Base-by-base conservation (phyloP, 2,329 filamentous ascomycete genomes). In the Cladophialophora carrionii region DNA sequence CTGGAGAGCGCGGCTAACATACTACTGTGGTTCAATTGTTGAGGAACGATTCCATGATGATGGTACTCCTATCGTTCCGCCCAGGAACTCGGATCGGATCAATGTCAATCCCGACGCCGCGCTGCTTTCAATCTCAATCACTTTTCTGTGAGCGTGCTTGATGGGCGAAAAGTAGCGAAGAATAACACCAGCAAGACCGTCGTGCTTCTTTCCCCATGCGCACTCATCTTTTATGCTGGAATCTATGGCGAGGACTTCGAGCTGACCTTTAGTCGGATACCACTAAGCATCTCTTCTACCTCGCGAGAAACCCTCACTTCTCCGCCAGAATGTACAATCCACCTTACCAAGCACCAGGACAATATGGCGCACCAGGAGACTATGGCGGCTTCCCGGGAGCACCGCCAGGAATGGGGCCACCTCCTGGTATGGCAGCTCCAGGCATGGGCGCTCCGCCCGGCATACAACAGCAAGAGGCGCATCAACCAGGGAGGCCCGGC, bases 361-460 rank as follows among this genome's bases (percentile, higher is more conserved):
- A 86, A 56, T 96, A 92, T 81, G 90, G 89, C 73, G 84, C 86
- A 64, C 89, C 90, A 74, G 90, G 90, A 59, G 85, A 87, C 71
- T 96, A 89, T 80, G 86, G 86, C 71, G 83, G 83, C 62, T 92
- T 90, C 73, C 88, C 89, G 66, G 88, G 86, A 70, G 87, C 89
- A 72, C 90, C 90, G 73, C 91, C 92, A 72, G 91, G 91, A 79
- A 87, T 92, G 85, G 90, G 92, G 94, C 85, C 89, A 78, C 90
- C 90, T 75, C 90, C 90, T 81, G 90, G 90, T 81, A 90, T 92
- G 86, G 85, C 89, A 74, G 80, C 82, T 76, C 88, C 88, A 77
- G 92, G 92, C 76, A 91, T 92, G 76, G 87, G 85, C 76, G 87
- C 88, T 74, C 88, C 90, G 70, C 90, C 90, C 65, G 91, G 90